A percentile compares a stretch with the other conserved stretches of the same genome.
Conservation (phyloP, 306 rosid genomes). For the Corylus avellana region DNA sequence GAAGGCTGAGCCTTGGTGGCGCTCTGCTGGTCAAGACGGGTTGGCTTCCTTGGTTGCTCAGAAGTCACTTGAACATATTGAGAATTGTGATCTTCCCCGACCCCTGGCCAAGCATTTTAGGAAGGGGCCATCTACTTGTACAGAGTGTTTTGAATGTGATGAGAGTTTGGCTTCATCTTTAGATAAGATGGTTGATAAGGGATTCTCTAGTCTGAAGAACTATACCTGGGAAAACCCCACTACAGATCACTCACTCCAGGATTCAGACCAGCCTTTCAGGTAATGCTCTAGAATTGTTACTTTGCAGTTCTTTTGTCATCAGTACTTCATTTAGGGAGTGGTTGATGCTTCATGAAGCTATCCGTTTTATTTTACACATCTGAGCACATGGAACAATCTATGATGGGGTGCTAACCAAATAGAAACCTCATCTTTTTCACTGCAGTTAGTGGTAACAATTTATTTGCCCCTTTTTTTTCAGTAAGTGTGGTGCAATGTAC, state of each 20-base stretch:
- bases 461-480: neutral
- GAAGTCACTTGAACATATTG: constrained; percentile 67
- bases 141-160: constrained; percentile 39
- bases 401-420: neutral
- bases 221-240: constrained; percentile 41
- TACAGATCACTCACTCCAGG: constrained; percentile 46
- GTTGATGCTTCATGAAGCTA: constrained; percentile 17
- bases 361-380: neutral
- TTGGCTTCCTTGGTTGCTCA: constrained; percentile 82
- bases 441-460: neutral
- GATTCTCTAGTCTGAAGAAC: constrained; percentile 38
- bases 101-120: constrained; percentile 52
- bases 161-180: constrained; percentile 39
- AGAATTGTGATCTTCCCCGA: constrained; percentile 89
- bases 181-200: constrained; percentile 41
- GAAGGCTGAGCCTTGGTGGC: constrained; percentile 83
- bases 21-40: constrained; percentile 68
- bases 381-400: neutral
- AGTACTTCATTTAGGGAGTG: constrained; percentile 9
- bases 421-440: neutral
- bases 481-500: neutral
- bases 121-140: constrained; percentile 27
- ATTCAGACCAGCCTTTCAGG: constrained; percentile 47
- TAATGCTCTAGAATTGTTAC: constrained; percentile 23
- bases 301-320: constrained; percentile 11